Evolutionary conservation across 768 basidiomycete genomes (phyloP), one percentile per base, ranked within the genome.

Genomic region (Boletellus ananas): DNA sequence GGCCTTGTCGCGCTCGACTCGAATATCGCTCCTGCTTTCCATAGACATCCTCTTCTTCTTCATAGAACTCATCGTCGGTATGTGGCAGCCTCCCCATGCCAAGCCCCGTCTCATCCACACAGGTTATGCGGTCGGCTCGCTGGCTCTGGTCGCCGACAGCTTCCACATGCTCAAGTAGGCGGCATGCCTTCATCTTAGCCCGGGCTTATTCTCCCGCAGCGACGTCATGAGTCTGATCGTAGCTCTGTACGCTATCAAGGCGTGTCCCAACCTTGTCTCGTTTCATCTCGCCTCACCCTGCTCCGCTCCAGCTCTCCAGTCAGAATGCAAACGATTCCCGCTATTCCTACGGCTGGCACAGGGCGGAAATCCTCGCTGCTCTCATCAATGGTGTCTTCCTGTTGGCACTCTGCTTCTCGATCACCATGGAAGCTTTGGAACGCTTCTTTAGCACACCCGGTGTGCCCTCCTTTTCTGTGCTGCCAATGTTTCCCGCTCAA

Each of bases 291-390:
- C 20, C 39, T 45, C 47, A 41, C 16, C 29, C 21, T 25, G 8
- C 43, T 31, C 47, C 47, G 34, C 57, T 17, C 61, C 58, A 94
- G 88, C 76, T 93, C 48, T 83, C 87, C 33, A 74, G 76, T 33
- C 75, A 75, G 48, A 78, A 73, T 27, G 70, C 80, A 25, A 72
- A 71, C 29, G 81, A 87, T 69, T 79, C 87, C 25, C 80, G 84
- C 43, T 96, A 96, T 69, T 93, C 95, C 5, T 98, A 98, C 66
- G 95, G 94, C n/a, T 98, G 94, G 95, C 94, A 98, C 69, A 79
- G 96, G 54, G 96, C 96, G 16, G 94, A 96, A 65, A 94, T 96
- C 54, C 79, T 97, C 7, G 94, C 94, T 18, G 96, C 96, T 0
- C 77, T 98, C 39, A 72, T 98, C 58, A 99, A 99, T 61, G 96